These are phyloP conservation scores for Dothistroma septosporum DNA, from an alignment of 2,329 filamentous ascomycete genomes.

Conservation along the genomic window DNA sequence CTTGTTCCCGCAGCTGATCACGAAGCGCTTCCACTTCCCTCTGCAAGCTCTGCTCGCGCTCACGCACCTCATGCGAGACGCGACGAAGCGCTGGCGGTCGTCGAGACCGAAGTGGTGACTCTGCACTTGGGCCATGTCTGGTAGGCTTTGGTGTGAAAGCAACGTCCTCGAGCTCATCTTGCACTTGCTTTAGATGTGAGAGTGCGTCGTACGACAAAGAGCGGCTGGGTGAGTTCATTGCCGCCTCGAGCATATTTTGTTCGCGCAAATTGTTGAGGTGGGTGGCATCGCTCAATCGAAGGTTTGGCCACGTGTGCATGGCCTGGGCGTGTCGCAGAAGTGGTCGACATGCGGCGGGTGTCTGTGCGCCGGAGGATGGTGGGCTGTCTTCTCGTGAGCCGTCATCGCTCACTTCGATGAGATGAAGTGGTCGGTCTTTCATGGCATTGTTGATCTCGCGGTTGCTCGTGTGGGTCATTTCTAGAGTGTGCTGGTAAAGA, in stretches of 20 bases:
- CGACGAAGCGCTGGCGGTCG: not conserved
- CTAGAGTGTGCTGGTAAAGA: not conserved
- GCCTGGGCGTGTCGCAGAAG: not conserved
- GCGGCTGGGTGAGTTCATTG: not conserved
- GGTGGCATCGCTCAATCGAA: not conserved
- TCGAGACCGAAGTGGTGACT: not conserved
- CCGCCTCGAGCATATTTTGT: not conserved
- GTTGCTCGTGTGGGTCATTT: not conserved
- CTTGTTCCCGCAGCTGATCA: slow-evolving; percentile 1
- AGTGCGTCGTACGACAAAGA: not conserved
- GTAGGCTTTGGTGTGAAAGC: not conserved
- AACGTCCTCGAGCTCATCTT: not conserved
- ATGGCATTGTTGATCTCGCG: not conserved
- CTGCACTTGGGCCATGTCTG: not conserved
- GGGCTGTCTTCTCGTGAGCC: not conserved
- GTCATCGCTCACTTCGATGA: not conserved
- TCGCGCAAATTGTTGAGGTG: not conserved
- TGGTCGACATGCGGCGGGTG: slow-evolving; percentile 2
- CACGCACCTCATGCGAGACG: not conserved
- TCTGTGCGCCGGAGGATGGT: slow-evolving; percentile 1
- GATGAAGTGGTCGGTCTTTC: not conserved
- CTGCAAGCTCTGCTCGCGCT: slow-evolving; percentile 4
- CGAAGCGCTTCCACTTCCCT: slow-evolving; percentile 8
- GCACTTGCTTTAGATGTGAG: not conserved
- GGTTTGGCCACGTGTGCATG: not conserved